Base-by-base conservation (phyloP, 1,284 basidiomycete species). In the Thecaphora thlaspeos region DNA sequence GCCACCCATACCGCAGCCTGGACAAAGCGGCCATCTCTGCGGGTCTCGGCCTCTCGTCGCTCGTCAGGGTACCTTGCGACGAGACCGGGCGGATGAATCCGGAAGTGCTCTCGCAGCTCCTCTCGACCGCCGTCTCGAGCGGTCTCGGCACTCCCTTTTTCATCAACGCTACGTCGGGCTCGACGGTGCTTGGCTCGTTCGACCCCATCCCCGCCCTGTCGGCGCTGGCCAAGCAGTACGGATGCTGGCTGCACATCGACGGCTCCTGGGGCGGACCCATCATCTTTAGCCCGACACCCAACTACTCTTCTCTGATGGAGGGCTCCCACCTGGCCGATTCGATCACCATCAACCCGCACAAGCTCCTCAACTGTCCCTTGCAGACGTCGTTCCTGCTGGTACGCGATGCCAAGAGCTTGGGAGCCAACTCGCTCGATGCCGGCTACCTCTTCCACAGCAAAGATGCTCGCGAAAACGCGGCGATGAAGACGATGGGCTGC, bases 331-430 rank as follows among this genome's bases (percentile, higher is more conserved):
- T 50, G 11, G 78, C 77, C 2, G 65, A 81, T 50, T 78, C 75
- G 50, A 61, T 81, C 48, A 76, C 78, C 14, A 68, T 80, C 54
- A 80, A 77, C 41, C 79, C 80, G 8, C 80, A 81, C 70, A 81
- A 81, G 58, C 74, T 80, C 55, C 66, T 81, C 40, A 77, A 74
- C 23, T 73, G 78, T 15, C 78, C 79, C 9, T 73, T 79, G 28
- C 79, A 80, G 28, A 80, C 78, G 55, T 78, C 77, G 11, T 80
- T 80, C 68, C 46, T 80, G 23, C 65, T 80, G 4, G 77, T 78
- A 2, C 59, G 59, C 9, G 50, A 77, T 50, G 70, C 76, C 51
- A 51, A 59, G 54, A 60, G 72, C 41, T 52, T 80, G 48, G 67
- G 54, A 32, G 78, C 77, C 10, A 78, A 79, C 61, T 72, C 75